Evolutionary conservation across 805 yeast species (phyloP), one percentile per base, ranked within the genome.

Genomic region (Clavispora vitiphila): DNA sequence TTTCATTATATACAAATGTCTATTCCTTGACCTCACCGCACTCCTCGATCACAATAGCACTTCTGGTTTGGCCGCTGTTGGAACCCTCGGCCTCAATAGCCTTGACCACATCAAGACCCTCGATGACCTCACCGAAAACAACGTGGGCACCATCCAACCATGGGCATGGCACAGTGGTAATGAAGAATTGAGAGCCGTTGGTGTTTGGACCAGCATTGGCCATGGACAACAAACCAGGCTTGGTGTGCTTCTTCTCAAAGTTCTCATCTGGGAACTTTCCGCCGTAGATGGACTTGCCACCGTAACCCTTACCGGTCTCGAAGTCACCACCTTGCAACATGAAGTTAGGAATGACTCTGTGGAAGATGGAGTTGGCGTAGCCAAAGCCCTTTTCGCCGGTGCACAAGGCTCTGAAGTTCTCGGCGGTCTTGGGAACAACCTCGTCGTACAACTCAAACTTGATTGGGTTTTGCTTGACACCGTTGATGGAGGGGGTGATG

Each of bases 401-500:
- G 34, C 53, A 49, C 40, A 49, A 40, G 23, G 50, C 50, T 22
- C 47, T 37, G 49, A 49, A 49, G 53, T 49, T 49, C 40, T 47
- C 53, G 24, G 53, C 45, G 37, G 53, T 49, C 41, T 44, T 47
- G 10, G 53, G 53, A 21, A 47, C 53, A 8, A 49, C 49, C 6
- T 49, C 53, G 39, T 47, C 48, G 45, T 39, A 49, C 39, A 49
- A 45, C 43, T 48, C 54, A 37, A 52, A 50, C 46, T 49, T 52
- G 47, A 52, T 52, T 20, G 55, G 56, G 40, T 25, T 37, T 30
- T 50, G 56, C 46, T 44, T 50, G 35, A 43, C 54, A 9, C 56
- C 56, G 30, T 46, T 71, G 50, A 79, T 71, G 37, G 82, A 66
- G 32, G 82, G 71, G 48, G 78, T 80, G 55, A 79, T 71, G 61